These are phyloP conservation scores for Phylloporus sp. DNA, from an alignment of 768 basidiomycete genomes.

Conservation along the genomic window DNA sequence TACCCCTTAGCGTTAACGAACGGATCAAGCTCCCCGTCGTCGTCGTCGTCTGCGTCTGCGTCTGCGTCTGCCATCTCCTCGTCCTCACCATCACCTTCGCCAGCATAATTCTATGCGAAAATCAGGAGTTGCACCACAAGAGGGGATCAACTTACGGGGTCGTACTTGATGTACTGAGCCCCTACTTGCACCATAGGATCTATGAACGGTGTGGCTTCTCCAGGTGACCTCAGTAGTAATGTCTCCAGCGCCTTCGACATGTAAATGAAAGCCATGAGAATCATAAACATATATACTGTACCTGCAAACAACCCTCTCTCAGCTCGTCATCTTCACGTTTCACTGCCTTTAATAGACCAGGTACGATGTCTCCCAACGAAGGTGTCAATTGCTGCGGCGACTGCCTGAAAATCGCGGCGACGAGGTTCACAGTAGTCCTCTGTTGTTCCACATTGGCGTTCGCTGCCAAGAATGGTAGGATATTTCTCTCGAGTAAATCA, in stretches of 20 bases:
- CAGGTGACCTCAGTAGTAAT: constrained; percentile 75
- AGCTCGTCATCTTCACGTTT: constrained; percentile 80
- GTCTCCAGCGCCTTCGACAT: constrained; percentile 66
- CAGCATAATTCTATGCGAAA: constrained; percentile 68
- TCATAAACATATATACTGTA: constrained; percentile 20
- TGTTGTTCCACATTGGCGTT: constrained; percentile 61
- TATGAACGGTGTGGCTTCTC: constrained; percentile 73
- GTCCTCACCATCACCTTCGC: constrained; percentile 60
- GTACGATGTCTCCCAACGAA: constrained; percentile 57
- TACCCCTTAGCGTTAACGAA: constrained; percentile 32
- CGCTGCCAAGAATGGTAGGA: constrained; percentile 54
- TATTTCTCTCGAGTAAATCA: constrained; percentile 51
- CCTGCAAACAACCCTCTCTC: constrained; percentile 76
- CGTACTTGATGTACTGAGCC: constrained; percentile 80
- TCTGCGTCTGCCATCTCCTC: constrained; percentile 55
- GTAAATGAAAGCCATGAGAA: constrained; percentile 4
- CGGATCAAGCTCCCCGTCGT: constrained; percentile 79
- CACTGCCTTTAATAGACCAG: constrained; percentile 63
- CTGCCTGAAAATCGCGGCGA: constrained; percentile 74
- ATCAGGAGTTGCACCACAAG: constrained; percentile 6
- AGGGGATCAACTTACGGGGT: constrained; percentile 55
- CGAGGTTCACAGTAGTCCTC: constrained; percentile 70
- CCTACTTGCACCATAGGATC: constrained; percentile 64
- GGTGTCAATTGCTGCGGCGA: constrained; percentile 64
- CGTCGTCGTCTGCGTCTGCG: constrained; percentile 79